Evolutionary conservation across 352 stramenopile species (phyloP), one percentile per base, ranked within the genome.

Genomic region (Phytophthora idaei): DNA sequence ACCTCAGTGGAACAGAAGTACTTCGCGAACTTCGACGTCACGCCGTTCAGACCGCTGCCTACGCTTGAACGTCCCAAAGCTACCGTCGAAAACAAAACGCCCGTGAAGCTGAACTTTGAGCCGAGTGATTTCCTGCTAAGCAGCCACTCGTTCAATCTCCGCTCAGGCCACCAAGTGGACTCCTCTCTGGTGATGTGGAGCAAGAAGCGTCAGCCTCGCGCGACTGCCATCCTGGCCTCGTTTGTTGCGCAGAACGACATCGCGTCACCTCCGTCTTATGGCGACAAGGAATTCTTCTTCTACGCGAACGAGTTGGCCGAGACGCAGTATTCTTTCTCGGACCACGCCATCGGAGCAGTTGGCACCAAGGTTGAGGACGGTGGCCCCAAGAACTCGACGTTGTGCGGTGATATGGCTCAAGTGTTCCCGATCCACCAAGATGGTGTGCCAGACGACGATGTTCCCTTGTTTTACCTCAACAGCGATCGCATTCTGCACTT

Each of bases 351-450:
- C 17, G 77, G 79, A 57, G 65, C 67, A 29, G 73, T 85, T 47
- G 81, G 78, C 37, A 64, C 44, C 0, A 77, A 85, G 9, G 15
- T 64, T 11, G 44, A 66, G n/a, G 47, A 68, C 5, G 21, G 68
- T 1, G 66, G 69, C 8, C 57, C 63, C 15, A 67, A 77, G 29
- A 73, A 80, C 15, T 69, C 57, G 11, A 71, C 69, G 6, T n/a
- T 89, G 3, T 89, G 80, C 41, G 80, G 80, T 44, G 74, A 89
- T 36, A 68, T 73, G 49, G 64, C 84, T 29, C 80, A 89, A 34
- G 77, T 76, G 41, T 83, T 78, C 50, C 80, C 78, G n/a, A 67
- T 78, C 31, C 58, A 71, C 15, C 55, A 47, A n/a, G 50, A 69
- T 5, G 59, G 28, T 9, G 64, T 68, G 11, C 51, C 59, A 12